phyloP scores from a whole-genome alignment of 257 asterid species.

The Petrea volubilis region DNA sequence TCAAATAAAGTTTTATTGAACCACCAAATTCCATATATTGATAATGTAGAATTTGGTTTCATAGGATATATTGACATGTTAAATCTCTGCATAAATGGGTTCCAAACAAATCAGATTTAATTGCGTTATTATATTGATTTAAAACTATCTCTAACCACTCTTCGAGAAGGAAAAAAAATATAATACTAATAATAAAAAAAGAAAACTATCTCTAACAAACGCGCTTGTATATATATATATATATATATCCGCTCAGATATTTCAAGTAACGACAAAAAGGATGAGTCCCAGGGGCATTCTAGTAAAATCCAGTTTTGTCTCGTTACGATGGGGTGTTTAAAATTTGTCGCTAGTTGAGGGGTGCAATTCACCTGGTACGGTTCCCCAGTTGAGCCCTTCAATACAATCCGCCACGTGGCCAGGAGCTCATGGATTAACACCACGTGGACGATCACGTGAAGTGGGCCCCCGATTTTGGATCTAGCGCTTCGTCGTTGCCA shows the following conservation, averaged over 20 bases:
- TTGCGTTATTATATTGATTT: no score
- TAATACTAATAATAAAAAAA: no score
- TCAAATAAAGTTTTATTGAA: no score
- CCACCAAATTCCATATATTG: no score
- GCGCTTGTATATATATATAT: no score
- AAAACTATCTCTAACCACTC: no score
- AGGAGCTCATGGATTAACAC: not conserved
- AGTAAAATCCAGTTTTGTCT: conserved; percentile 26
- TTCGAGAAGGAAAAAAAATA: no score
- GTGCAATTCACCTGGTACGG: conserved; percentile 42
- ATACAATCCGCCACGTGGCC: conserved; percentile 33
- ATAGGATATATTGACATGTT: no score
- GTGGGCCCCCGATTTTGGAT: conserved; percentile 44
- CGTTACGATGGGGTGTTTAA: conserved; percentile 5
- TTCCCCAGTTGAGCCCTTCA: conserved; percentile 36
- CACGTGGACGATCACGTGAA: conserved; percentile 53
- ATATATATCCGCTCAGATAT: not conserved
- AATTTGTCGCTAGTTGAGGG: conserved; percentile 30
- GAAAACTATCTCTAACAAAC: no score
- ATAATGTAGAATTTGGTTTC: no score
- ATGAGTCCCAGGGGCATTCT: conserved; percentile 19
- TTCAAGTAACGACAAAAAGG: not conserved
- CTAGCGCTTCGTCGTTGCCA: conserved; percentile 33
- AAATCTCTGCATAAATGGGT: no score
- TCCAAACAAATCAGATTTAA: no score